Conservation (phyloP, 306 rosid species). For the Hylodesmum podocarpum region DNA sequence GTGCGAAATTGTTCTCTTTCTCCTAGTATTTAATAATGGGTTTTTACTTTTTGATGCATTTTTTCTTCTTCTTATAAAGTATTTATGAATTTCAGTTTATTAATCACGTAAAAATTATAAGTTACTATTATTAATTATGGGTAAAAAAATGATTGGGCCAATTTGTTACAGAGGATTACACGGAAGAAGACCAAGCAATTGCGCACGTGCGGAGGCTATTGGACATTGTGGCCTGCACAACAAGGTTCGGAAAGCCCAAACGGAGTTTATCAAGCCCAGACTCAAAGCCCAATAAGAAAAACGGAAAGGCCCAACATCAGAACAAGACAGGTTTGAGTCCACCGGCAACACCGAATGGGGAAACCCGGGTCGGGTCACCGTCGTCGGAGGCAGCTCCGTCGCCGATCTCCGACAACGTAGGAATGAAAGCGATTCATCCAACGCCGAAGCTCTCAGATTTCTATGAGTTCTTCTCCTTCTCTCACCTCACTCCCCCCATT, state of each 20-base stretch:
- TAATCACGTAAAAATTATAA: background rate
- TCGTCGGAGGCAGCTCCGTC: slow-evolving; percentile 41
- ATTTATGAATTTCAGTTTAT: background rate
- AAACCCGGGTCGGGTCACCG: slow-evolving; percentile 39
- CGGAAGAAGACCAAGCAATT: slow-evolving; percentile 48
- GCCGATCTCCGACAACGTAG: slow-evolving; percentile 68
- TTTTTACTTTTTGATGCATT: no score
- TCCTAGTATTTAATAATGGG: no score
- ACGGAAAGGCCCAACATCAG: slow-evolving; percentile 41
- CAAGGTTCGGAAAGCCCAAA: slow-evolving; percentile 68
- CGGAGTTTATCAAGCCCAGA: slow-evolving; percentile 51
- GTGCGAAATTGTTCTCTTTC: no score
- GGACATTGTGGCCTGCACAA: slow-evolving; percentile 81
- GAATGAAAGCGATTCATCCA: slow-evolving; percentile 88
- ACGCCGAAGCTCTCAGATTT: slow-evolving; percentile 90
- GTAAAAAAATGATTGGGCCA: background rate
- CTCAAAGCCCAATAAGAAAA: slow-evolving; percentile 67
- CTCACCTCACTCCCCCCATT: slow-evolving; percentile 75
- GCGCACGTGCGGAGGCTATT: slow-evolving; percentile 81
- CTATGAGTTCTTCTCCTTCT: slow-evolving; percentile 85
- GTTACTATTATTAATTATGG: background rate
- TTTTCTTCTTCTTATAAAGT: background rate
- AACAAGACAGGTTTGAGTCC: slow-evolving; percentile 42
- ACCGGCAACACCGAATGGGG: slow-evolving; percentile 48
- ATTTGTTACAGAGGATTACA: slow-evolving; percentile 58